Conservation (phyloP, 2,329 filamentous ascomycete genomes). For the Pseudogymnoascus pannorum region DNA sequence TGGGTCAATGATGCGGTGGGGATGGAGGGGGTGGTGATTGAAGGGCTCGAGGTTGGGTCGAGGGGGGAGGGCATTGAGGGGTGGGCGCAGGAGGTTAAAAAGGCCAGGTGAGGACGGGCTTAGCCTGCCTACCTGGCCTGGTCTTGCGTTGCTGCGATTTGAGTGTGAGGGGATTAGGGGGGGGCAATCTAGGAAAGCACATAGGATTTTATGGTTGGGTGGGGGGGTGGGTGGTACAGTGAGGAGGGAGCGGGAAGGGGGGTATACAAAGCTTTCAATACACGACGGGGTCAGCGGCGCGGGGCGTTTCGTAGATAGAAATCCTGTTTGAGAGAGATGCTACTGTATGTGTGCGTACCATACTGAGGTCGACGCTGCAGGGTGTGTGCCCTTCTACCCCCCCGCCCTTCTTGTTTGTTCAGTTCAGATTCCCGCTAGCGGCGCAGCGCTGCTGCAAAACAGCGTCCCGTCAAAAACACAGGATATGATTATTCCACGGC, state of each 20-base stretch:
- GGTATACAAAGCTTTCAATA: neutral
- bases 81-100: conserved; percentile 85
- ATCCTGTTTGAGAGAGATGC: neutral
- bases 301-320: neutral
- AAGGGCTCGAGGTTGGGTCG: conserved; percentile 67
- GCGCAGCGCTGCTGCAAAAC: too few relatives aligned
- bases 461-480: too few relatives aligned
- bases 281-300: neutral
- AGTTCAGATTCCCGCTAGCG: too few relatives aligned
- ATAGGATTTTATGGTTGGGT: neutral
- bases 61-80: conserved; percentile 89
- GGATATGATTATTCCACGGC: too few relatives aligned
- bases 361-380: too few relatives aligned
- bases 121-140: neutral
- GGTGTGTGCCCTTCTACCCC: too few relatives aligned
- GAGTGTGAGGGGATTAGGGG: too few relatives aligned
- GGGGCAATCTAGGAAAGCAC: neutral
- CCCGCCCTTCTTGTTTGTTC: too few relatives aligned
- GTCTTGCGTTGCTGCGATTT: too few relatives aligned
- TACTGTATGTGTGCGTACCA: neutral
- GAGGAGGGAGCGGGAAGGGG: too few relatives aligned
- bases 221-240: neutral
- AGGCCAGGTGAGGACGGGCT: conserved; percentile 44
- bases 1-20: conserved; percentile 82
- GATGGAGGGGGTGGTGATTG: conserved; percentile 74